phyloP scores from a whole-genome alignment of 2,329 filamentous ascomycete genomes.

The Aaosphaeria arxii region DNA sequence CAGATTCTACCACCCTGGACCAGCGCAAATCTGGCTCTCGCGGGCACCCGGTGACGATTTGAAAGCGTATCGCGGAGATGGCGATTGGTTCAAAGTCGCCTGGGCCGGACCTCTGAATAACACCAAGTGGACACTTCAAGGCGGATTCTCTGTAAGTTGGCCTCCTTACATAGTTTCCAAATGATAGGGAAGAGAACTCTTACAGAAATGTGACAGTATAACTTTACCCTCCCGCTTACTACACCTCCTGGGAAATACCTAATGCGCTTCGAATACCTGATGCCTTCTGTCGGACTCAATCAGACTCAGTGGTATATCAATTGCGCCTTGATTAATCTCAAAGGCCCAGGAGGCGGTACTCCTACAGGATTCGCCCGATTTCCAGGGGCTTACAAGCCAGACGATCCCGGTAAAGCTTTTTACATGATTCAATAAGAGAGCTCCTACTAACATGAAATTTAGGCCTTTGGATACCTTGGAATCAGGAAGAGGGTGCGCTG shows the following conservation, averaged over 20 bases:
- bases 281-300: neutral
- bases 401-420: too few species aligned
- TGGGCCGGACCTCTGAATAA: neutral
- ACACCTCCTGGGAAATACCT: neutral
- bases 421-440: too few species aligned
- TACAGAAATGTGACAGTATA: neutral
- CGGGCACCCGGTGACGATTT: neutral
- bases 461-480: too few species aligned
- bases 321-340: neutral
- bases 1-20: neutral
- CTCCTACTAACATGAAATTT: too few species aligned
- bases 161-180: neutral
- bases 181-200: neutral
- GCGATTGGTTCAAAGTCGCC: neutral
- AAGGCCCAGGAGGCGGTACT: neutral
- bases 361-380: too few species aligned
- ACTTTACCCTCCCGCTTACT: neutral
- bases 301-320: neutral
- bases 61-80: neutral
- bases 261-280: neutral
- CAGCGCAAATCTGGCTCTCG: neutral
- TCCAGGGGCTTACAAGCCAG: too few species aligned
- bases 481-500: too few species aligned
- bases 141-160: neutral
- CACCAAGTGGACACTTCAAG: neutral